Evolutionary conservation across 2,329 filamentous ascomycete species (phyloP).

Genomic region (Fusarium mangiferae): DNA sequence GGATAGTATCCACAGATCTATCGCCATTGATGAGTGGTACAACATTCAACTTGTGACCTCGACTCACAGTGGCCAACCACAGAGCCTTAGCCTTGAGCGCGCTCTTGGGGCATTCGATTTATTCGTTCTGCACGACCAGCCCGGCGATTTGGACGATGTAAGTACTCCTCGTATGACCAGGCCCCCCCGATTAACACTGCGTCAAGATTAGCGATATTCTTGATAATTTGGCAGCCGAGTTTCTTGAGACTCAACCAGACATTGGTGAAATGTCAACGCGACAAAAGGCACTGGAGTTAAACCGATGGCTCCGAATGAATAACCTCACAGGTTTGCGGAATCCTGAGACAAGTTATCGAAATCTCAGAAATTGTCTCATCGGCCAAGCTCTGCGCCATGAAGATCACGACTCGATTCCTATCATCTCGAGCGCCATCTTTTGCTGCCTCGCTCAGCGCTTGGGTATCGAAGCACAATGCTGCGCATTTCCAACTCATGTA

Average conservation of each 20-base stretch:
- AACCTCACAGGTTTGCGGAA: constrained; percentile 77
- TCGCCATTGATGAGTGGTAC: constrained; percentile 83
- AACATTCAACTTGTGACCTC: constrained; percentile 44
- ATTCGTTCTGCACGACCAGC: constrained; percentile 80
- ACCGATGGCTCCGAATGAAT: constrained; percentile 73
- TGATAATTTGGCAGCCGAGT: constrained; percentile 68
- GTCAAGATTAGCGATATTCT: constrained; percentile 70
- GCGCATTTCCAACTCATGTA: constrained; percentile 85
- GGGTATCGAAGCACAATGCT: constrained; percentile 80
- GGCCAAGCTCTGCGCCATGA: constrained; percentile 79
- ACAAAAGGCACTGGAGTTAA: constrained; percentile 73
- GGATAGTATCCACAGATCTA: constrained; percentile 81
- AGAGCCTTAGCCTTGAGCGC: constrained; percentile 67
- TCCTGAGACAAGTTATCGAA: constrained; percentile 75
- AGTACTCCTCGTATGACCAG: constrained; percentile 36
- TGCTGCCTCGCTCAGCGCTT: constrained; percentile 80
- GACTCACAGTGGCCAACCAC: constrained; percentile 49
- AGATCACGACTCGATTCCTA: constrained; percentile 81
- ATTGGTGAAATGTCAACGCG: constrained; percentile 70
- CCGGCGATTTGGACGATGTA: constrained; percentile 80
- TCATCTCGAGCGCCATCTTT: constrained; percentile 89
- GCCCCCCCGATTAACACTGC: constrained; percentile 14
- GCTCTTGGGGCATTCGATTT: constrained; percentile 88
- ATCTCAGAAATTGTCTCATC: constrained; percentile 87
- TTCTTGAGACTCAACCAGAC: constrained; percentile 63